phyloP scores from a whole-genome alignment of 2,329 filamentous ascomycete species.

The Ascosphaera pollenicola region DNA sequence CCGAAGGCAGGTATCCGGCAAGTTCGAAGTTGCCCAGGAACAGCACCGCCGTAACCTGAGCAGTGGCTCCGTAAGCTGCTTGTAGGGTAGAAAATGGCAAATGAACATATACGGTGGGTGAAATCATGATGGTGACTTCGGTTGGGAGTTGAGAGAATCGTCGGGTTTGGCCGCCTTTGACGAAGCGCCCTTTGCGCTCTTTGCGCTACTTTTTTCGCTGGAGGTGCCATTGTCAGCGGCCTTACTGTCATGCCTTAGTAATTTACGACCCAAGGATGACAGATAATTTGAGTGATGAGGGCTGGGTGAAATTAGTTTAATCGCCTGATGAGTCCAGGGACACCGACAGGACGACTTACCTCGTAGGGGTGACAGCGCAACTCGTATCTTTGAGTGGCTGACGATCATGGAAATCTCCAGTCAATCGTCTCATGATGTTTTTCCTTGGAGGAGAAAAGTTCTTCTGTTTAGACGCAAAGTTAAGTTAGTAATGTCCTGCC shows the following conservation, averaged over 20 bases:
- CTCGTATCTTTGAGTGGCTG: neutral
- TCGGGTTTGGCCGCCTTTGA: neutral
- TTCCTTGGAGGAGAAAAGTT: neutral
- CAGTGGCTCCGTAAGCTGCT: no score
- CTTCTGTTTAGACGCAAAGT: neutral
- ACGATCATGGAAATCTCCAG: neutral
- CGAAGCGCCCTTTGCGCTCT: neutral
- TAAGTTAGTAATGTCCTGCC: neutral
- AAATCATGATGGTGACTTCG: no score
- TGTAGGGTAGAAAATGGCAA: no score
- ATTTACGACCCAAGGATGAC: neutral
- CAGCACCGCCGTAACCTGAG: no score
- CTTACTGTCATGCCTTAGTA: neutral
- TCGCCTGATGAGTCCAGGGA: no score
- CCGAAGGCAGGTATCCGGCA: no score
- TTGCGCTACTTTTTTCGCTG: neutral
- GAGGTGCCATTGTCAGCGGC: neutral
- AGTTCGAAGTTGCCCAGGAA: no score
- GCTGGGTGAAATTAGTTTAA: neutral
- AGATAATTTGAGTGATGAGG: neutral
- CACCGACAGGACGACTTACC: no score
- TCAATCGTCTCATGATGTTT: conserved; percentile 1
- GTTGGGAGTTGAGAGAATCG: no score
- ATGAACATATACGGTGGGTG: no score
- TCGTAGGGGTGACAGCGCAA: neutral